phyloP scores from a whole-genome alignment of 148 eudicot species.

The Chenopodium album region DNA sequence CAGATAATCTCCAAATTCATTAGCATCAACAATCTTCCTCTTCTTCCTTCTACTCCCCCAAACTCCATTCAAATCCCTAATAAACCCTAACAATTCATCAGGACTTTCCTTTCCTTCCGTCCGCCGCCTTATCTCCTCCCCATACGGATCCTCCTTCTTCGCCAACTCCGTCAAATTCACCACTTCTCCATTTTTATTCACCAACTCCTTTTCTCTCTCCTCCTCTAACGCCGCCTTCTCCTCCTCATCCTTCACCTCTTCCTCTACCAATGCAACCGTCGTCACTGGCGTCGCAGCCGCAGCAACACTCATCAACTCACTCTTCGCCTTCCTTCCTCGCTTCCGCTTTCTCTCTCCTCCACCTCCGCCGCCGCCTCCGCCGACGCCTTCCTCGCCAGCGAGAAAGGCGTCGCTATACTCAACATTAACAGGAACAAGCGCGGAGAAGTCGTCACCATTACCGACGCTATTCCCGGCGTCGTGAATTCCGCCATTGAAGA shows the following conservation, averaged over 20 bases:
- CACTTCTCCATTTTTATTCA: constrained; percentile 55
- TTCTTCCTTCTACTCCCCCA: constrained; percentile 94
- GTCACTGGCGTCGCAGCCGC: not conserved
- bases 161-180: constrained; percentile 60
- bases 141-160: constrained; percentile 57
- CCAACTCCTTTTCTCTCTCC: constrained; percentile 52
- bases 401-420: constrained; percentile 32
- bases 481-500: constrained; percentile 30
- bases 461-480: no score
- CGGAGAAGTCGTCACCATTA: constrained; percentile 3
- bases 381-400: not conserved
- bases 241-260: constrained; percentile 26
- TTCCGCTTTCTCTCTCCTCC: constrained; percentile 40
- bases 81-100: constrained; percentile 73
- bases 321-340: constrained; percentile 45
- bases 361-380: not conserved
- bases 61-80: constrained; percentile 59
- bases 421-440: constrained; percentile 37
- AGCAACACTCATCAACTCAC: not conserved
- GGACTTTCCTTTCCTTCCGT: constrained; percentile 51
- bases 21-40: constrained; percentile 82
- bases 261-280: constrained; percentile 28
- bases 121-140: constrained; percentile 47
- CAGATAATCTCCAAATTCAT: constrained; percentile 62
- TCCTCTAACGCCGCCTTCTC: constrained; percentile 28